These are phyloP conservation scores for Aspergillus tanneri DNA, from an alignment of 2,329 filamentous ascomycete genomes.

Conservation along the genomic window DNA sequence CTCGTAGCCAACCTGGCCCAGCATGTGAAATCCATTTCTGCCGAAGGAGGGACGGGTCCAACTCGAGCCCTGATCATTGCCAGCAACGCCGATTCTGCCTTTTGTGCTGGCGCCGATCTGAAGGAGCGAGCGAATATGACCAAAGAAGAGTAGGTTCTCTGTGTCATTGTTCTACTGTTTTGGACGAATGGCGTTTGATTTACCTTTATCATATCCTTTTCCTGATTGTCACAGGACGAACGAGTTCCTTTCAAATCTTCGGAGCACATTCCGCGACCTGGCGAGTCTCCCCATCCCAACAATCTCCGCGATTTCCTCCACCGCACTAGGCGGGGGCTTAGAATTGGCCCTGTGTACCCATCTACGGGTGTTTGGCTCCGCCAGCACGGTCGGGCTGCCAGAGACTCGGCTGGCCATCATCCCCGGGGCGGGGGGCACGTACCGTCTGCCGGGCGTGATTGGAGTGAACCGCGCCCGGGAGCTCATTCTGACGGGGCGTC, in stretches of 20 bases:
- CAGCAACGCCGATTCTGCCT: conserved; percentile 79
- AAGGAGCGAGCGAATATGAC: conserved; percentile 81
- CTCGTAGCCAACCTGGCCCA: conserved; percentile 70
- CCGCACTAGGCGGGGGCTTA: conserved; percentile 88
- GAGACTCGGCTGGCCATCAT: conserved; percentile 93
- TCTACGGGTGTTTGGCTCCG: conserved; percentile 81
- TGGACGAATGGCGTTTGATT: background rate
- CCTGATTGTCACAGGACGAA: conserved; percentile 60
- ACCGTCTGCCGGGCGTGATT: conserved; percentile 78
- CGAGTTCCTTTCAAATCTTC: conserved; percentile 74
- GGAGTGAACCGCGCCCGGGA: conserved; percentile 81
- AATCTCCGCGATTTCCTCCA: conserved; percentile 79
- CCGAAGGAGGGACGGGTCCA: conserved; percentile 54
- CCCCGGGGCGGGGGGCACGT: conserved; percentile 89
- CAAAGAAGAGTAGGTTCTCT: conserved; percentile 65
- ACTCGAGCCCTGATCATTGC: conserved; percentile 82
- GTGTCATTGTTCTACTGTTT: conserved; percentile 1
- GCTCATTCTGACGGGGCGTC: conserved; percentile 83
- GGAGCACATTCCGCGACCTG: conserved; percentile 71
- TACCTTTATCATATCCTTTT: background rate
- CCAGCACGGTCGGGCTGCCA: conserved; percentile 75
- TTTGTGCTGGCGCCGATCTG: conserved; percentile 92
- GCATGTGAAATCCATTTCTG: conserved; percentile 70
- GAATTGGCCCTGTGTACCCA: conserved; percentile 88
- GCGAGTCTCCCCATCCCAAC: conserved; percentile 80